Conservation (phyloP, 345 rosid genomes). For the Balakata baccata region DNA sequence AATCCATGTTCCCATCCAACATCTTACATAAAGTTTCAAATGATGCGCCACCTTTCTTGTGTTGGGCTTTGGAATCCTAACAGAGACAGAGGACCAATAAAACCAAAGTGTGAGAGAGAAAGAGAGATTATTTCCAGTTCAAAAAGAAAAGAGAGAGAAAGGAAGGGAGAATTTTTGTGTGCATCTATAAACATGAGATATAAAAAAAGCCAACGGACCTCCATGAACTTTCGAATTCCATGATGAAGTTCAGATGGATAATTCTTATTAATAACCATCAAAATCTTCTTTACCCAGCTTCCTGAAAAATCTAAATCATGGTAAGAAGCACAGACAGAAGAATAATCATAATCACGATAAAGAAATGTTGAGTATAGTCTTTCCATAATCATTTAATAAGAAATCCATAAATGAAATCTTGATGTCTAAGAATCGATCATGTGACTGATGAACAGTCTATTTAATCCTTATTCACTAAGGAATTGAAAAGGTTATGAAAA, state of each 20-base stretch:
- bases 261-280: constrained; percentile 54
- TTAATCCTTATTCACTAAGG: background rate
- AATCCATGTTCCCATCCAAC: constrained; percentile 59
- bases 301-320: constrained; percentile 40
- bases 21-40: constrained; percentile 50
- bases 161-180: background rate
- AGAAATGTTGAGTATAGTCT: background rate
- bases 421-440: background rate
- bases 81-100: constrained; percentile 4
- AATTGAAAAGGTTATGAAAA: background rate
- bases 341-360: background rate
- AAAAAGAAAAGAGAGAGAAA: background rate
- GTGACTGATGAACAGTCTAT: background rate
- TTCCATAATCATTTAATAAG: background rate
- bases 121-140: no score
- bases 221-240: constrained; percentile 55
- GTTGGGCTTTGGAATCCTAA: constrained; percentile 49
- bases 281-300: constrained; percentile 62
- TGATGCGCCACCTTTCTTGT: constrained; percentile 49
- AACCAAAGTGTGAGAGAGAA: background rate
- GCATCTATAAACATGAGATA: background rate
- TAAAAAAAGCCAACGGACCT: constrained; percentile 40
- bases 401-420: background rate
- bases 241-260: constrained; percentile 64
- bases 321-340: constrained; percentile 3